Base-by-base conservation (phyloP, 2,329 filamentous ascomycete species). In the Rhinocladiella mackenziei region DNA sequence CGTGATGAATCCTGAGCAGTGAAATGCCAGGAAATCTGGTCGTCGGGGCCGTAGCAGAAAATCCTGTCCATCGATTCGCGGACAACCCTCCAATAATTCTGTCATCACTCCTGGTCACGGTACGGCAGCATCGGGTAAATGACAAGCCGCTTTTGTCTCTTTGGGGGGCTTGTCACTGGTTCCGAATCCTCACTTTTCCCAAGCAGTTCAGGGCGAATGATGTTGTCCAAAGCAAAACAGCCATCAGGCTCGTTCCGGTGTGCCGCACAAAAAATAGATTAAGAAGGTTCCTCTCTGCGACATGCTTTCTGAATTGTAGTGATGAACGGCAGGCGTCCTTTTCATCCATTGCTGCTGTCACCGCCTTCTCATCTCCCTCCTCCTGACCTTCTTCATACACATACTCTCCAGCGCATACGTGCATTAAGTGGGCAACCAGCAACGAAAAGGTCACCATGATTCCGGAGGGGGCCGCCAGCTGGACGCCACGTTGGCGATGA, bases 401-500 rank as follows among this genome's bases (percentile, higher is more conserved):
- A 17, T 5, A 35, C 10, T 3, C 17, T 11, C 10, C 32, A 35
- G 22, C 8, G 5, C 32, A 22, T n/a, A 5, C 23, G 8, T 26
- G 18, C 8, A 35, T 35, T n/a, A n/a, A 35, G 17, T 10, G 22
- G 32, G 32, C 32, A 35, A 35, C 32, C 10, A 22, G 17, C 17
- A 18, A n/a, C 17, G 31, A 9, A 35, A 11, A 8, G 30, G 30
- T 17, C 30, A 17, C 8, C 7, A 17, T 13, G 15, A 13, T 13
- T 13, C 7, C 30, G 5, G 11, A 7, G 17, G 13, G 20, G 19
- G 25, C 43, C 33, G 29, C 28, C 39, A 42, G 26, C 26, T 25
- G 22, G 17, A 11, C 30, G 43, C 43, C 43, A 41, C 43, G 43
- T 47, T 45, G 32, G 7, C 14, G 32, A 32, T 17, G 11, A n/a